These are phyloP conservation scores for Orbilia brochopaga DNA, from an alignment of 2,329 filamentous ascomycete genomes.

Conservation along the genomic window DNA sequence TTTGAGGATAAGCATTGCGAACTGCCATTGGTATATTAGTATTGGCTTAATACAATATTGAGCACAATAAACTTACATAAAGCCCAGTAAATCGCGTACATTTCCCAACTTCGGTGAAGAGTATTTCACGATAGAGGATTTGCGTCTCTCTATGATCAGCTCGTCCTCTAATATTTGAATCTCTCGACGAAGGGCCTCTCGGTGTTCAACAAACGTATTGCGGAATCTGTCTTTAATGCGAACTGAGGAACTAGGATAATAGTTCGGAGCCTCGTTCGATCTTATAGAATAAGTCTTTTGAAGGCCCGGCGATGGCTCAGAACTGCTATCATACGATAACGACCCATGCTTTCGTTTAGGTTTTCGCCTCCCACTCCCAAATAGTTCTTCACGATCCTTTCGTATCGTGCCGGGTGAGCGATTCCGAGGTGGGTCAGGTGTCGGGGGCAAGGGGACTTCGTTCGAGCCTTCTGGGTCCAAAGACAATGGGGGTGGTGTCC, in stretches of 20 bases:
- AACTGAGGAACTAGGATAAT: constrained; percentile 12
- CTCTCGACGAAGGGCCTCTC: constrained; percentile 26
- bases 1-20: constrained; percentile 14
- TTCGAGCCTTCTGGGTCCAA: constrained; percentile 9
- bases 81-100: neutral
- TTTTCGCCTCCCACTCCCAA: constrained; percentile 33
- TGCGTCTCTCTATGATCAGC: constrained; percentile 25
- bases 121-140: neutral
- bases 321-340: neutral
- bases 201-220: constrained; percentile 13
- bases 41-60: neutral
- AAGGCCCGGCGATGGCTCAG: constrained; percentile 2
- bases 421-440: constrained; percentile 14
- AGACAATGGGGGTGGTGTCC: constrained; percentile 25
- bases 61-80: constrained; percentile 16
- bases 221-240: constrained; percentile 8
- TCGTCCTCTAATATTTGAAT: constrained; percentile 30
- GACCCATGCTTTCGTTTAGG: neutral
- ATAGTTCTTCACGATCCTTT: constrained; percentile 32
- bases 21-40: constrained; percentile 7
- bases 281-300: neutral
- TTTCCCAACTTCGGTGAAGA: neutral
- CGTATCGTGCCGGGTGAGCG: constrained; percentile 28
- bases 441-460: constrained; percentile 34
- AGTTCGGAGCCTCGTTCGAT: neutral